Evolutionary conservation across 73 alveolate species (phyloP).

Genomic region (Loxodes magnus): DNA sequence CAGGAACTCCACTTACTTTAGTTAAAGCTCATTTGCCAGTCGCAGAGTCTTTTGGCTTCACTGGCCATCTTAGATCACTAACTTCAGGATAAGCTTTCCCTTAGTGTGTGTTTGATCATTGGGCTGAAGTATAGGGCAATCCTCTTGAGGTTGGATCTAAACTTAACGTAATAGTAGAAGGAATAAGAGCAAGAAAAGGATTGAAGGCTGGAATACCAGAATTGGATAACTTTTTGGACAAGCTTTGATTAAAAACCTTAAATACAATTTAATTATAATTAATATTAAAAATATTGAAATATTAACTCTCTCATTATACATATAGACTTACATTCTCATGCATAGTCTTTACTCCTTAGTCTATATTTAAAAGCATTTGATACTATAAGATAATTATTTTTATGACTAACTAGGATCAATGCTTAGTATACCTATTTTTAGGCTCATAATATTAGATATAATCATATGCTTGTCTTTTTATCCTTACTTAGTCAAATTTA

Average conservation of each 20-base stretch:
- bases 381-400: too few relatives aligned
- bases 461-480: too few relatives aligned
- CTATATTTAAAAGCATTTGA: too few relatives aligned
- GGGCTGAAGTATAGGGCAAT: slow-evolving; percentile 77
- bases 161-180: slow-evolving; percentile 48
- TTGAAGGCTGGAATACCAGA: slow-evolving; percentile 80
- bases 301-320: too few relatives aligned
- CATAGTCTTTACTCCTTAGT: too few relatives aligned
- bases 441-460: too few relatives aligned
- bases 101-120: slow-evolving; percentile 96
- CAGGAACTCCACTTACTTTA: slow-evolving; percentile 87
- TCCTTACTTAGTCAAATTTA: too few relatives aligned
- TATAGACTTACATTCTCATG: too few relatives aligned
- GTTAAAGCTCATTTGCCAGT: slow-evolving; percentile 97
- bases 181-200: slow-evolving; percentile 88
- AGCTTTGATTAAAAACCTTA: slow-evolving; percentile 50
- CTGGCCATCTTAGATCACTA: slow-evolving; percentile 87
- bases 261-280: too few relatives aligned
- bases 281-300: too few relatives aligned
- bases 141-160: slow-evolving; percentile 65
- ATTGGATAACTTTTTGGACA: slow-evolving; percentile 80
- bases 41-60: slow-evolving; percentile 98
- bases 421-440: too few relatives aligned
- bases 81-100: slow-evolving; percentile 99
- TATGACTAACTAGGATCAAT: too few relatives aligned